These are phyloP conservation scores for Suillus decipiens DNA, from an alignment of 768 basidiomycete species.

Conservation along the genomic window DNA sequence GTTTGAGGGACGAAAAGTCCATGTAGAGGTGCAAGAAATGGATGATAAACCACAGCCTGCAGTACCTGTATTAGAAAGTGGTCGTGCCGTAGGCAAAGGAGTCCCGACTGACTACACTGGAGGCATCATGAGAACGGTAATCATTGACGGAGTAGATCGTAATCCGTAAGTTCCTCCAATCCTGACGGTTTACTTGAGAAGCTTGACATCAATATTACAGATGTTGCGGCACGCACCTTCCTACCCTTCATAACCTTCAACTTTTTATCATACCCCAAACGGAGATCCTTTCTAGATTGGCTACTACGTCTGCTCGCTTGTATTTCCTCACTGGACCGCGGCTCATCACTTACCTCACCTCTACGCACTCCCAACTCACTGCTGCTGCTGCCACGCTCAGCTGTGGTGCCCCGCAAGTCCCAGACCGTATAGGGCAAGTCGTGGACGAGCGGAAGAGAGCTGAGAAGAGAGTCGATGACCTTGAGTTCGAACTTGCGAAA, in stretches of 20 bases:
- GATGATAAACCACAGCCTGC: conserved; percentile 38
- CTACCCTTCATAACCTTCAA: conserved; percentile 72
- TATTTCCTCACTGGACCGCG: conserved; percentile 86
- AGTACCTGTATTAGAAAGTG: conserved; percentile 41
- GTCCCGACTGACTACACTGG: conserved; percentile 77
- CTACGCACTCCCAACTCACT: conserved; percentile 57
- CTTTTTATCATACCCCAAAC: conserved; percentile 72
- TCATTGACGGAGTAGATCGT: conserved; percentile 81
- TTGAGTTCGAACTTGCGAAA: conserved; percentile 65
- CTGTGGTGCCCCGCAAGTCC: conserved; percentile 65
- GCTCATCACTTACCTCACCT: conserved; percentile 60
- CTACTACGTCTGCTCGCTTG: conserved; percentile 66
- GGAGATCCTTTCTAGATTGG: conserved; percentile 61
- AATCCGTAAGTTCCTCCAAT: conserved; percentile 57
- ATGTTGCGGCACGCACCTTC: conserved; percentile 85
- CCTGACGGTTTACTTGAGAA: conserved; percentile 15
- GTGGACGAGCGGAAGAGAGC: conserved; percentile 66
- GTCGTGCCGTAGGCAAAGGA: conserved; percentile 52
- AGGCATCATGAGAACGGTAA: conserved; percentile 74
- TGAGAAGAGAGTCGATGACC: conserved; percentile 67
- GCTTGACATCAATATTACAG: conserved; percentile 33
- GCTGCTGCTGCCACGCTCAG: conserved; percentile 61
- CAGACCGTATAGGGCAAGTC: conserved; percentile 67
- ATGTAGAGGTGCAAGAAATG: conserved; percentile 76
- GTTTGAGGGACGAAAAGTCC: conserved; percentile 64